Evolutionary conservation across 2,329 filamentous ascomycete genomes (phyloP).

Genomic region (Colletotrichum lupini): DNA sequence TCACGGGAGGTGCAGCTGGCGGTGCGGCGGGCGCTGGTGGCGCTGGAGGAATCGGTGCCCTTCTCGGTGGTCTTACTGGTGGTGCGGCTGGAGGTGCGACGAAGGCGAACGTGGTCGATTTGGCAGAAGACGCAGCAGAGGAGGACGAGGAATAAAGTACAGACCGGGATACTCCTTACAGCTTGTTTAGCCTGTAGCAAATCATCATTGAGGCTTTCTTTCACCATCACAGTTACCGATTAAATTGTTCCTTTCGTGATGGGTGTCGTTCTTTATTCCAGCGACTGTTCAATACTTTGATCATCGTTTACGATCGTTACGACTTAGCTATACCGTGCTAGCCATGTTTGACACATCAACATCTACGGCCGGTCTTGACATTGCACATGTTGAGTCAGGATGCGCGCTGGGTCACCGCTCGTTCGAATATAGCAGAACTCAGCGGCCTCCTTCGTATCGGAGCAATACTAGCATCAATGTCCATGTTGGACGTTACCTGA

Average conservation of each 20-base stretch:
- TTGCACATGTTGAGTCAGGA: no score
- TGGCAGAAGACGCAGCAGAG: constrained; percentile 17
- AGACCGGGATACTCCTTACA: constrained; percentile 22
- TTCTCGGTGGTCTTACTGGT: constrained; percentile 5
- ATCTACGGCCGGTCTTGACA: no score
- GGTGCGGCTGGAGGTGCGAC: neutral
- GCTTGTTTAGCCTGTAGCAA: constrained; percentile 30
- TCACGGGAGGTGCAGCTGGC: constrained; percentile 7
- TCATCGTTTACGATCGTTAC: no score
- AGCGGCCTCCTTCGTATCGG: neutral
- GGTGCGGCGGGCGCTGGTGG: constrained; percentile 4
- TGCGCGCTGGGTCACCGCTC: no score
- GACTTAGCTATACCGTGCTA: no score
- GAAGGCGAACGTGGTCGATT: constrained; percentile 14
- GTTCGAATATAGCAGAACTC: neutral
- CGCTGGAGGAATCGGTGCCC: neutral
- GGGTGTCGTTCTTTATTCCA: no score
- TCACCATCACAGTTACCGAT: neutral
- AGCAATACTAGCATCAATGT: neutral
- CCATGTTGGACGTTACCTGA: neutral
- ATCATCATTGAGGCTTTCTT: constrained; percentile 23
- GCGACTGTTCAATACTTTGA: no score
- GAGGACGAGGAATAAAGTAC: constrained; percentile 20
- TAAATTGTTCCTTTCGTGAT: no score
- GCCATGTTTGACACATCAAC: no score